These are phyloP conservation scores for Cladosporium cucumerinum DNA, from an alignment of 2,329 filamentous ascomycete genomes.

Conservation along the genomic window DNA sequence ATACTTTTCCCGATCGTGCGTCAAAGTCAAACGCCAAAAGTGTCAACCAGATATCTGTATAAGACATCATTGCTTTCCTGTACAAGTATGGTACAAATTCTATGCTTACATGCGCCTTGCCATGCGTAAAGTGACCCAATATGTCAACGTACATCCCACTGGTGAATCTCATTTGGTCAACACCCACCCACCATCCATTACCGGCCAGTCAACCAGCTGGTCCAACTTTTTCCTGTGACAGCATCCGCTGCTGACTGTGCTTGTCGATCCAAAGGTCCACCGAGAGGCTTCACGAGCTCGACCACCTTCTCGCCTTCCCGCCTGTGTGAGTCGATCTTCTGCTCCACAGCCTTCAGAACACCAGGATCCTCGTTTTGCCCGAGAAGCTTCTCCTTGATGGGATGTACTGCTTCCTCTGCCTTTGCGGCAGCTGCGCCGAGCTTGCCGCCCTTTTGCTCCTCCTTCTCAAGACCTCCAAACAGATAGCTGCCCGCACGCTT, in stretches of 20 bases:
- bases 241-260: conserved; percentile 40
- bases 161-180: background rate
- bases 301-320: conserved; percentile 29
- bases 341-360: conserved; percentile 34
- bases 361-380: conserved; percentile 24
- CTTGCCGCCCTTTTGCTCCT: conserved; percentile 38
- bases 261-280: conserved; percentile 47
- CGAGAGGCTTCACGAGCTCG: conserved; percentile 29
- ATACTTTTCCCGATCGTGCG: background rate
- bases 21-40: background rate
- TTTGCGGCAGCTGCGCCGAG: conserved; percentile 28
- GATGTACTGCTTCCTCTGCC: conserved; percentile 14
- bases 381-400: conserved; percentile 21
- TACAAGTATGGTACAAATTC: conserved; percentile 15
- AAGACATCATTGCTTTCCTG: conserved; percentile 8
- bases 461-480: conserved; percentile 34
- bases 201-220: conserved; percentile 37
- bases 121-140: conserved; percentile 12
- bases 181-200: background rate
- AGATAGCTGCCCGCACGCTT: conserved; percentile 33
- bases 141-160: background rate
- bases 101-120: conserved; percentile 17
- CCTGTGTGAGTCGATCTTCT: conserved; percentile 30
- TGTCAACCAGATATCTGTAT: background rate
- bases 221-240: conserved; percentile 42